Percentiles rank a stretch among this genome's conserved stretches.
phyloP scores from a whole-genome alignment of 768 basidiomycete genomes.

The Russula vinacea region DNA sequence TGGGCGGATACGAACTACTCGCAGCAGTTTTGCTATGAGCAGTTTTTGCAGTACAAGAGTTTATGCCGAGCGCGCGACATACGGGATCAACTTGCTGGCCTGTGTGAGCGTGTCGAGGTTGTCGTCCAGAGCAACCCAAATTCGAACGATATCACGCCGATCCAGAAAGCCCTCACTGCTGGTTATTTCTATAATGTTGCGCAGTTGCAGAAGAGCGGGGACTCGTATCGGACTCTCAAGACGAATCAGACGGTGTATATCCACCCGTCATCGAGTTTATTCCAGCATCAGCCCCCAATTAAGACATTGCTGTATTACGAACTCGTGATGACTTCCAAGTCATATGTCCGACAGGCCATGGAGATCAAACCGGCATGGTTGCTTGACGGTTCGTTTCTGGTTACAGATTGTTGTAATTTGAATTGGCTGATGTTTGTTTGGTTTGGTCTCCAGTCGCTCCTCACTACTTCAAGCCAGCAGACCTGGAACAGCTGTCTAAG shows the following conservation, averaged over 20 bases:
- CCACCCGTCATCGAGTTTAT: conserved; percentile 92
- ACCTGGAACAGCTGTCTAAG: conserved; percentile 71
- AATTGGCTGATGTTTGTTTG: conserved; percentile 15
- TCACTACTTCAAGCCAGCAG: conserved; percentile 90
- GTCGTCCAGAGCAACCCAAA: conserved; percentile 86
- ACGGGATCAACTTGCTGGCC: conserved; percentile 87
- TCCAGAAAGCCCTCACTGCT: conserved; percentile 93
- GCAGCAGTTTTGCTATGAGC: conserved; percentile 95
- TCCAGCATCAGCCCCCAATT: conserved; percentile 93
- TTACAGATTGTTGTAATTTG: conserved; percentile 6
- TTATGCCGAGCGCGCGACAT: conserved; percentile 93
- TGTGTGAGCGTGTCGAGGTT: conserved; percentile 97
- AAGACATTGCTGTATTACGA: conserved; percentile 93
- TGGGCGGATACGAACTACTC: conserved; percentile 98
- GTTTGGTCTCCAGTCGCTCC: conserved; percentile 66
- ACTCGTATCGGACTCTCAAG: conserved; percentile 95
- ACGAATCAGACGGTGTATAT: conserved; percentile 95
- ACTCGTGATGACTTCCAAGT: conserved; percentile 95
- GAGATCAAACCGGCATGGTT: conserved; percentile 97
- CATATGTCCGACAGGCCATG: conserved; percentile 97
- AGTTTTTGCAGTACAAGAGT: conserved; percentile 93
- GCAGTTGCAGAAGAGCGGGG: conserved; percentile 90
- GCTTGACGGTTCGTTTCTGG: conserved; percentile 65
- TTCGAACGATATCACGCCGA: conserved; percentile 83
- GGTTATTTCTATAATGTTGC: conserved; percentile 98